These are phyloP conservation scores for Beauveria caledonica DNA, from an alignment of 2,329 filamentous ascomycete species.

Conservation along the genomic window DNA sequence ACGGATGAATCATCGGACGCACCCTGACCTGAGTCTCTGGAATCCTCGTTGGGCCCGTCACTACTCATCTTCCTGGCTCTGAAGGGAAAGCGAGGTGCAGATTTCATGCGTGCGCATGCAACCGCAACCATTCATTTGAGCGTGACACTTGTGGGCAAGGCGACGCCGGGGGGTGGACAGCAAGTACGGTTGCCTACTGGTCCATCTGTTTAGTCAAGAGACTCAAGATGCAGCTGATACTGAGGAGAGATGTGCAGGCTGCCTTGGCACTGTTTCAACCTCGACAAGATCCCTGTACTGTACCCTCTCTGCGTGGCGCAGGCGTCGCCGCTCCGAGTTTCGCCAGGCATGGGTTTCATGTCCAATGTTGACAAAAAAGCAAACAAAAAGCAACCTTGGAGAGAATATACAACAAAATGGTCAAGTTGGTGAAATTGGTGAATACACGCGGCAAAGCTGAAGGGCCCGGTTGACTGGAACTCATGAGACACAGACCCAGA, in stretches of 20 bases:
- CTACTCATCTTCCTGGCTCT: neutral
- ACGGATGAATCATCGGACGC: neutral
- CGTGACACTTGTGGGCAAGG: too few relatives aligned
- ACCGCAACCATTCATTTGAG: neutral
- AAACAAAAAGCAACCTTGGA: neutral
- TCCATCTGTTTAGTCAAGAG: neutral
- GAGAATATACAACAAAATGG: neutral
- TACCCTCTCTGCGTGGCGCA: neutral
- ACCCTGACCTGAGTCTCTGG: neutral
- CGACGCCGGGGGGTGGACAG: neutral
- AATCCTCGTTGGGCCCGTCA: neutral
- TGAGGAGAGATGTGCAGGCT: neutral
- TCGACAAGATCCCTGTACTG: neutral
- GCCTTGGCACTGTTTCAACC: neutral
- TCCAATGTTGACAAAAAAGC: neutral
- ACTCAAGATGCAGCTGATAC: neutral
- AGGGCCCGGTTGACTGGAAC: neutral
- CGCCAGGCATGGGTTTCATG: constrained; percentile 1
- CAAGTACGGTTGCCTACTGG: neutral
- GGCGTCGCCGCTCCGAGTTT: neutral
- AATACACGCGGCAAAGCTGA: neutral
- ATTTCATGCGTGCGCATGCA: neutral
- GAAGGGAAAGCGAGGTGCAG: neutral
- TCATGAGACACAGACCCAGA: too few relatives aligned
- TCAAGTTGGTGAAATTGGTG: neutral